Percentiles rank a stretch among this genome's conserved stretches.
Conservation (phyloP, 345 rosid genomes). For the Populus alba region DNA sequence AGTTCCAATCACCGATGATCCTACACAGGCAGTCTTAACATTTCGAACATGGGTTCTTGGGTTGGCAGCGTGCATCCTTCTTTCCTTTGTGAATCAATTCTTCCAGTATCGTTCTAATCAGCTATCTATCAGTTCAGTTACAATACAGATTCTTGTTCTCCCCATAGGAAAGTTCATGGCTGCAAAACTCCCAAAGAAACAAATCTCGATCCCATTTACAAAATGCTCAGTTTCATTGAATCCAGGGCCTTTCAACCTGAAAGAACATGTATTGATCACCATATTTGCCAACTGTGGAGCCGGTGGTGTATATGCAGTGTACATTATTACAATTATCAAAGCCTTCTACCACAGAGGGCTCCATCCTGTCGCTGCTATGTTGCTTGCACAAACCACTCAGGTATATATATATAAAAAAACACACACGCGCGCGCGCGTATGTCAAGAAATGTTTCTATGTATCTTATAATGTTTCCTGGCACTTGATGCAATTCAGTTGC, state of each 20-base stretch:
- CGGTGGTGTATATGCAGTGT: constrained; percentile 20
- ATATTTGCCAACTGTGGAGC: constrained; percentile 41
- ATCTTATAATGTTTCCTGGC: neutral
- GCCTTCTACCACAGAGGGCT: constrained; percentile 35
- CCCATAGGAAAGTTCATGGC: constrained; percentile 49
- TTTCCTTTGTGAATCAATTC: constrained; percentile 39
- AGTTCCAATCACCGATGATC: constrained; percentile 41
- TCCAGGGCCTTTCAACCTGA: constrained; percentile 53
- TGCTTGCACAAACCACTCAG: constrained; percentile 73
- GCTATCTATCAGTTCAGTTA: constrained; percentile 21
- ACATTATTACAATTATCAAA: constrained; percentile 34
- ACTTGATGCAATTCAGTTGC: constrained; percentile 37
- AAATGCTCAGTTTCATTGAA: constrained; percentile 48
- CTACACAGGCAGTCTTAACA: constrained; percentile 31
- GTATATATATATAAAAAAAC: constrained; percentile 27
- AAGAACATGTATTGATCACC: constrained; percentile 50
- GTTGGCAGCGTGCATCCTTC: constrained; percentile 22
- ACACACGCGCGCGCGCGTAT: too few species aligned
- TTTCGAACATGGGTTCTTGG: constrained; percentile 53
- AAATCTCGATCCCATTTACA: constrained; percentile 26
- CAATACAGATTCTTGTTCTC: constrained; percentile 42
- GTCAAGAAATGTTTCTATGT: neutral
- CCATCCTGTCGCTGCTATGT: constrained; percentile 33
- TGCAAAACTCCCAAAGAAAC: constrained; percentile 22
- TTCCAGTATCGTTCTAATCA: constrained; percentile 35